Percentiles rank a stretch among this genome's conserved stretches.
These are phyloP conservation scores for Acephala macrosclerotiorum DNA, from an alignment of 2,329 filamentous ascomycete genomes.

Conservation along the genomic window DNA sequence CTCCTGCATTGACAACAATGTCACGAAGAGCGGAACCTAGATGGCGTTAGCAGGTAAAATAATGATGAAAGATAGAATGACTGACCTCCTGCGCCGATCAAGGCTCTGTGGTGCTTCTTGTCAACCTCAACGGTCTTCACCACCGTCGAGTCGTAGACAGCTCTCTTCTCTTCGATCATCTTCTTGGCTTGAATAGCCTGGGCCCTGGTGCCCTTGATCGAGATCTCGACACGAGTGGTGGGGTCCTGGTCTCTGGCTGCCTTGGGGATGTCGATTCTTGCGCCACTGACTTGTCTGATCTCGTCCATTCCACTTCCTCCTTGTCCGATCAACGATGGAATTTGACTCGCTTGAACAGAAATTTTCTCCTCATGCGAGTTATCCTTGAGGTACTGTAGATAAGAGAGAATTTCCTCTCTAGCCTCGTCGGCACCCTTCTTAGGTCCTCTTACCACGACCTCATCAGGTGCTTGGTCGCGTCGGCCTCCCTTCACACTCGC, in stretches of 20 bases:
- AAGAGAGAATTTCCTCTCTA: constrained; percentile 86
- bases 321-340: constrained; percentile 92
- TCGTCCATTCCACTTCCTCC: constrained; percentile 91
- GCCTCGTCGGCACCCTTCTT: constrained; percentile 93
- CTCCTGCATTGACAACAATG: constrained; percentile 87
- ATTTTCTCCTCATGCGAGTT: constrained; percentile 83
- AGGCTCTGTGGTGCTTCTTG: constrained; percentile 86
- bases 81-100: constrained; percentile 90
- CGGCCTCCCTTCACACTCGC: constrained; percentile 65
- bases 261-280: constrained; percentile 90
- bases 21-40: constrained; percentile 83
- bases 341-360: constrained; percentile 86
- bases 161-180: constrained; percentile 84
- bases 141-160: constrained; percentile 89
- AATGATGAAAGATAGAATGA: constrained; percentile 27
- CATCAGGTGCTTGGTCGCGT: constrained; percentile 80
- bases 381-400: constrained; percentile 89
- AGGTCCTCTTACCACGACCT: constrained; percentile 89
- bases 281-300: constrained; percentile 82
- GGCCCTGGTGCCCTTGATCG: constrained; percentile 89
- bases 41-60: constrained; percentile 24
- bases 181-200: constrained; percentile 94
- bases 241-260: constrained; percentile 73
- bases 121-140: constrained; percentile 88
- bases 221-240: constrained; percentile 80